Evolutionary conservation across 208 protist genomes (phyloP), one percentile per base, ranked within the genome.

Genomic region (Trypanosoma theileri): DNA sequence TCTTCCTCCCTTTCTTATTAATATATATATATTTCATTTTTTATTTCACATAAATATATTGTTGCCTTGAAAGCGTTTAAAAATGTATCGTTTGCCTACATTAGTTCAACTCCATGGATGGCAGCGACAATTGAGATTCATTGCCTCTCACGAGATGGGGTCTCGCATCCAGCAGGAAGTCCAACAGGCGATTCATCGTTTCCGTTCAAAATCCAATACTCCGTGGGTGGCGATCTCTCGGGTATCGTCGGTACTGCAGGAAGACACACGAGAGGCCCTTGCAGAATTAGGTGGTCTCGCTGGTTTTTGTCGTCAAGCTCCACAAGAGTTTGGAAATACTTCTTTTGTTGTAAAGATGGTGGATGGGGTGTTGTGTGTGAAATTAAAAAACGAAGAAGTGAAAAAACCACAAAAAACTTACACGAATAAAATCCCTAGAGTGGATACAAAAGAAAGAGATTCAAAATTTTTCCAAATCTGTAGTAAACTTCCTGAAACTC

Each of bases 361-460:
- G 17, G 53, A 73, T 54, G 69, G 69, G 3, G 60, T 73, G 14
- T 50, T 73, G 14, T 73, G 69, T 56, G 31, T 73, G 14, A 50
- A 28, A n/a, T 7, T 51, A 28, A 56, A 50, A 28, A 28, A 45
- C 19, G 40, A 19, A 11, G 21, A 21, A 62, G 22, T 26, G 16
- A 4, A 24, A 28, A 45, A 16, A 7, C 13, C 7, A 54, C 9
- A 0, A 2, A 44, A 22, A 65, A 0, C 3, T 13, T 0, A n/a
- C 44, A 41, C 3, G 28, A 21, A 22, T n/a, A 31, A 12, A 24
- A 7, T 45, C 11, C 12, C 3, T 41, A 44, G 28, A 28, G 9
- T 11, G 26, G 44, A 19, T 41, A 4, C 12, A 6, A 28, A 19
- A 48, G 14, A 50, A n/a, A 28, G 4, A 12, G 10, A 26, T 31